Evolutionary conservation across 208 protist species (phyloP).

Genomic region (Leishmania turanica): DNA sequence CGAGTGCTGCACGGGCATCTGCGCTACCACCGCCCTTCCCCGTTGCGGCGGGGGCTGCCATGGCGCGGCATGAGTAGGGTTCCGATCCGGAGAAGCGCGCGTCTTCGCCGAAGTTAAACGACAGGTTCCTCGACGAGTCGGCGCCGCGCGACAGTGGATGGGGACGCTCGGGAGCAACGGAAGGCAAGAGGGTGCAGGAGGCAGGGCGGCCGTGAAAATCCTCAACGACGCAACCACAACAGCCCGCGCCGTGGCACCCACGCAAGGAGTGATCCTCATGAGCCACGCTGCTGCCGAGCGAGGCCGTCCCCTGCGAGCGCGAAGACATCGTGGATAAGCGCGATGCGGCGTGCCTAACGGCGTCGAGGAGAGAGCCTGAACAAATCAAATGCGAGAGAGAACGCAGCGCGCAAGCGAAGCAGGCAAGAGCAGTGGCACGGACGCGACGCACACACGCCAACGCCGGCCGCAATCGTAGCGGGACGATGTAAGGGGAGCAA

Average conservation of each 20-base stretch:
- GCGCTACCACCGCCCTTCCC: not conserved
- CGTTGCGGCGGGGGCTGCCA: not conserved
- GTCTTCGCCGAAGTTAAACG: not conserved
- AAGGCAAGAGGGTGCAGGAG: slow-evolving; percentile 3
- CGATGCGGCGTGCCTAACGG: not conserved
- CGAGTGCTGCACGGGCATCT: not conserved
- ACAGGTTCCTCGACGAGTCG: not conserved
- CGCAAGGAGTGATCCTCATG: not conserved
- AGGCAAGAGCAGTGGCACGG: too few species aligned
- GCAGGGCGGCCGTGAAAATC: slow-evolving; percentile 14
- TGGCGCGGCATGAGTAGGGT: not conserved
- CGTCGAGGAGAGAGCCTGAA: not conserved
- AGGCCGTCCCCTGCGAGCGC: not conserved
- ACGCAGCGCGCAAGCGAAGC: too few species aligned
- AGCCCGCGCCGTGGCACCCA: not conserved
- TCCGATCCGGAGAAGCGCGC: not conserved
- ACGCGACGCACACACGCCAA: not conserved
- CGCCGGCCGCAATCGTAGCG: not conserved
- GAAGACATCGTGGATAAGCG: not conserved
- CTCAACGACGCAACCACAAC: slow-evolving; percentile 9
- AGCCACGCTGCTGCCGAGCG: not conserved
- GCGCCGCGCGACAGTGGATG: not conserved
- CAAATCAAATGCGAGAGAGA: not conserved
- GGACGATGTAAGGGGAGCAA: not conserved
- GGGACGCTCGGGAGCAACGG: slow-evolving; percentile 1